Percentiles rank a stretch among this genome's conserved stretches.
Conservation (phyloP, 352 stramenopile genomes). For the Globisporangium irregulare region DNA sequence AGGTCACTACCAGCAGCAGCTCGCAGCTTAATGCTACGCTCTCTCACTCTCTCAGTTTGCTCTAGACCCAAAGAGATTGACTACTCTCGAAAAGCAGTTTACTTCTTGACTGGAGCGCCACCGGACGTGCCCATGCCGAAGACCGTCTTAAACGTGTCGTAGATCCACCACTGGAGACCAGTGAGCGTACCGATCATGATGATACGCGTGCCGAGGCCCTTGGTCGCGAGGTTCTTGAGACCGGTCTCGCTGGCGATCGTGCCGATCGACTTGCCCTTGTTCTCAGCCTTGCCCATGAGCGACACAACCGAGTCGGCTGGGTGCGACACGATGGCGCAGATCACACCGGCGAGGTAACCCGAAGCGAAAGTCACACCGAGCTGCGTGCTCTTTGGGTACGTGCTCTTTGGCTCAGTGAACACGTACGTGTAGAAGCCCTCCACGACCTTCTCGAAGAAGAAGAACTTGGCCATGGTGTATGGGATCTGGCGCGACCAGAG, state of each 20-base stretch:
- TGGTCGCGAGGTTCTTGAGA: conserved; percentile 76
- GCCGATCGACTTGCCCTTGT: conserved; percentile 89
- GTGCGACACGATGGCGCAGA: conserved; percentile 99
- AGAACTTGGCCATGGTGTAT: conserved; percentile 99
- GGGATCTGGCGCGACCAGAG: conserved; percentile 93
- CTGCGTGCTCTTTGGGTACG: conserved; percentile 93
- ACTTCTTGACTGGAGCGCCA: conserved; percentile 74
- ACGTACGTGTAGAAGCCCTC: conserved; percentile 87
- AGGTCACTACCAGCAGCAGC: background rate
- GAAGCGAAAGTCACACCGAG: conserved; percentile 96
- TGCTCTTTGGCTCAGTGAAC: conserved; percentile 89
- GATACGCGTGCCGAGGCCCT: conserved; percentile 92
- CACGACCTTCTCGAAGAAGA: conserved; percentile 94
- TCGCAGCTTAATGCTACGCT: background rate
- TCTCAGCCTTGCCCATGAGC: conserved; percentile 92
- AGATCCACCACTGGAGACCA: conserved; percentile 97
- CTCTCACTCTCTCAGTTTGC: background rate
- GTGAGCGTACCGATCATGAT: conserved; percentile 96
- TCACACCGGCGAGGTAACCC: conserved; percentile 98
- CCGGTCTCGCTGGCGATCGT: conserved; percentile 85
- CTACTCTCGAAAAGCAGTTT: conserved; percentile 14
- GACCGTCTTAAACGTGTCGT: conserved; percentile 94
- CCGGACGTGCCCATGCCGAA: conserved; percentile 91
- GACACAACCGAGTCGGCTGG: conserved; percentile 98
- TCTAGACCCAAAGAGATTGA: conserved; percentile 4